These are phyloP conservation scores for Chlorophyllum brunneum DNA, from an alignment of 768 basidiomycete species.

Conservation along the genomic window DNA sequence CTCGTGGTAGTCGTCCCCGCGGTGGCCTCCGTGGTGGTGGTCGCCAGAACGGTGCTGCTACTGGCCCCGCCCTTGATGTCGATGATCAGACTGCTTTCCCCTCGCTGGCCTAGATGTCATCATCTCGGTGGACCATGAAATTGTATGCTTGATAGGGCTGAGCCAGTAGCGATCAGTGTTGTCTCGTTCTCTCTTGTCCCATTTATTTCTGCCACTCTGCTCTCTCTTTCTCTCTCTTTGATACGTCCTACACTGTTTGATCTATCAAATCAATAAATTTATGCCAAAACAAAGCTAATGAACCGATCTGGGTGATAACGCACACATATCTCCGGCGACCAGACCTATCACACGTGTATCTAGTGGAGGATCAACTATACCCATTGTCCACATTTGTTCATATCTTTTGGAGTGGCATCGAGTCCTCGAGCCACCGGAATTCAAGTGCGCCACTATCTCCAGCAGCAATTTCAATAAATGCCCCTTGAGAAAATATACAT, in stretches of 20 bases:
- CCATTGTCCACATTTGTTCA: background rate
- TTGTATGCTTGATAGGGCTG: constrained; percentile 6
- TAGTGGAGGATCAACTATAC: background rate
- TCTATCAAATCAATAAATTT: constrained; percentile 3
- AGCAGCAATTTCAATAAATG: constrained; percentile 6
- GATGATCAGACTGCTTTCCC: constrained; percentile 89
- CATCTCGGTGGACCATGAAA: background rate
- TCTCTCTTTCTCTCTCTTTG: constrained; percentile 8
- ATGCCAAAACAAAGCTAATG: background rate
- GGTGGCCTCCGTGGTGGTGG: constrained; percentile 45
- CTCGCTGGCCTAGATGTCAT: constrained; percentile 56
- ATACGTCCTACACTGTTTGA: constrained; percentile 17
- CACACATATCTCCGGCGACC: background rate
- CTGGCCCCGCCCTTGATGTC: constrained; percentile 57
- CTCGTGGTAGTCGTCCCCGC: constrained; percentile 39
- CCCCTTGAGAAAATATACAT: constrained; percentile 67
- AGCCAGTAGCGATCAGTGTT: constrained; percentile 3
- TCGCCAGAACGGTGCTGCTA: constrained; percentile 36
- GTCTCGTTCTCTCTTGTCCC: constrained; percentile 1
- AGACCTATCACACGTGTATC: constrained; percentile 10
- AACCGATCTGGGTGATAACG: background rate
- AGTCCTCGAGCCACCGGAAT: background rate
- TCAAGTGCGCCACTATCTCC: background rate
- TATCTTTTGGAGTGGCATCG: background rate
- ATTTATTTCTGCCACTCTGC: background rate